phyloP scores from a whole-genome alignment of 2,329 filamentous ascomycete species.

The Aspergillus awamori region DNA sequence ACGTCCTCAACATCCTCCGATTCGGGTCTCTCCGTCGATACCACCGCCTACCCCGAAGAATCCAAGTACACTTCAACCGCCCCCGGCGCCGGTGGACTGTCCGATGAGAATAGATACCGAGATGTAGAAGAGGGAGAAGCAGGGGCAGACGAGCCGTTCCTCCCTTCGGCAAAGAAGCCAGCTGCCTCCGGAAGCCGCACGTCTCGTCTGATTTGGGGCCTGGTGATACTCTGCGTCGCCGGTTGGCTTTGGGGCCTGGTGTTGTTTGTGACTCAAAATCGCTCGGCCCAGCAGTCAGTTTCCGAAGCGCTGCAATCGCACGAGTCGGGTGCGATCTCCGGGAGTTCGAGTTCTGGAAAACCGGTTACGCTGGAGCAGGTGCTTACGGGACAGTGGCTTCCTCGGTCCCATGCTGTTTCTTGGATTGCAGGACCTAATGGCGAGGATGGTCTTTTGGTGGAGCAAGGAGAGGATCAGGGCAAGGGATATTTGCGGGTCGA shows the following conservation, averaged over 20 bases:
- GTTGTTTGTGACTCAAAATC: slow-evolving; percentile 44
- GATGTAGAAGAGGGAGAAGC: slow-evolving; percentile 41
- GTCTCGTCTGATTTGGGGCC: slow-evolving; percentile 43
- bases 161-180: slow-evolving; percentile 27
- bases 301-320: slow-evolving; percentile 29
- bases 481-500: slow-evolving; percentile 83
- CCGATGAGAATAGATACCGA: slow-evolving; percentile 32
- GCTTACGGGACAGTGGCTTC: slow-evolving; percentile 42
- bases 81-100: slow-evolving; percentile 10
- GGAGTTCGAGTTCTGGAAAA: slow-evolving; percentile 41
- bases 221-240: slow-evolving; percentile 45
- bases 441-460: slow-evolving; percentile 79
- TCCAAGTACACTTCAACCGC: slow-evolving; percentile 23
- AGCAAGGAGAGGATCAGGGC: slow-evolving; percentile 60
- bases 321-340: slow-evolving; percentile 34
- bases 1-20: slow-evolving; percentile 35
- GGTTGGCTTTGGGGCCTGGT: slow-evolving; percentile 51
- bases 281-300: slow-evolving; percentile 35
- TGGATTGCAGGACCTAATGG: slow-evolving; percentile 53
- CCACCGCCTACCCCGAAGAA: slow-evolving; percentile 33
- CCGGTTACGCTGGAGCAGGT: slow-evolving; percentile 49
- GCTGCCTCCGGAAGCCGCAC: slow-evolving; percentile 32
- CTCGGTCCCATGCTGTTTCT: slow-evolving; percentile 45
- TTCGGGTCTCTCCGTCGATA: slow-evolving; percentile 37
- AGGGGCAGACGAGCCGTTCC: slow-evolving; percentile 30